Conservation (phyloP, 2,329 filamentous ascomycete species). For the Monosporascus ibericus region DNA sequence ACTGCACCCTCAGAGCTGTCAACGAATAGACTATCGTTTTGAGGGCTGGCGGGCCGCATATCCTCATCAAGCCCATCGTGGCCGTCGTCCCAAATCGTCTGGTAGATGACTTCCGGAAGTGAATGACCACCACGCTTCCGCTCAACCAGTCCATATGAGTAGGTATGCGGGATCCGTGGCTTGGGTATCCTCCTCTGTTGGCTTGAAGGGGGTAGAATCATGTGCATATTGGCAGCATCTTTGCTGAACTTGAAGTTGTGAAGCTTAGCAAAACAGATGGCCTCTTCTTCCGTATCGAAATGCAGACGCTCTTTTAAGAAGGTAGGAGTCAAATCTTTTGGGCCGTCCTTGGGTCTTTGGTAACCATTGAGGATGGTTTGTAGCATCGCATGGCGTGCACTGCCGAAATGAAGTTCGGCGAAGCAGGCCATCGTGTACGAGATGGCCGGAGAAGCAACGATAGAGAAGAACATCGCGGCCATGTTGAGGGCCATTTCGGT, state of each 20-base stretch:
- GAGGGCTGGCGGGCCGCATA: background rate
- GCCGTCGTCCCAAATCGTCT: conserved; percentile 39
- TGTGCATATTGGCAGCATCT: conserved; percentile 31
- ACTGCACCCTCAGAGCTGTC: conserved; percentile 8
- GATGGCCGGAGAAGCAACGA: conserved; percentile 48
- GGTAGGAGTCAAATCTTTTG: conserved; percentile 53
- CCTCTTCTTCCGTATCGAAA: conserved; percentile 63
- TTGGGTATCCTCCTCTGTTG: conserved; percentile 37
- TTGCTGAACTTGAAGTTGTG: conserved; percentile 48
- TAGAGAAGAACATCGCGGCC: conserved; percentile 52
- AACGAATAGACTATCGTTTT: conserved; percentile 23
- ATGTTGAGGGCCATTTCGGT: conserved; percentile 43
- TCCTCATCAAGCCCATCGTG: background rate
- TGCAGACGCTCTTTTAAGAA: conserved; percentile 52
- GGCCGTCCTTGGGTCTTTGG: conserved; percentile 48
- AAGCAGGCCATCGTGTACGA: conserved; percentile 68
- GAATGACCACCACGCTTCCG: conserved; percentile 48
- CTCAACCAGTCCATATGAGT: conserved; percentile 53
- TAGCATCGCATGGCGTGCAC: conserved; percentile 52
- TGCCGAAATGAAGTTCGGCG: conserved; percentile 60
- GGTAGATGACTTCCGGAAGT: conserved; percentile 50
- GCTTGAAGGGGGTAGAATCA: conserved; percentile 34
- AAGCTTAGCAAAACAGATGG: conserved; percentile 57
- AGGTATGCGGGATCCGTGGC: conserved; percentile 47
- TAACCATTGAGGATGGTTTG: conserved; percentile 49